A percentile compares a stretch with the other conserved stretches of the same genome.
These are phyloP conservation scores for Trichoderma virens DNA, from an alignment of 495 filamentous ascomycete species.

Conservation along the genomic window DNA sequence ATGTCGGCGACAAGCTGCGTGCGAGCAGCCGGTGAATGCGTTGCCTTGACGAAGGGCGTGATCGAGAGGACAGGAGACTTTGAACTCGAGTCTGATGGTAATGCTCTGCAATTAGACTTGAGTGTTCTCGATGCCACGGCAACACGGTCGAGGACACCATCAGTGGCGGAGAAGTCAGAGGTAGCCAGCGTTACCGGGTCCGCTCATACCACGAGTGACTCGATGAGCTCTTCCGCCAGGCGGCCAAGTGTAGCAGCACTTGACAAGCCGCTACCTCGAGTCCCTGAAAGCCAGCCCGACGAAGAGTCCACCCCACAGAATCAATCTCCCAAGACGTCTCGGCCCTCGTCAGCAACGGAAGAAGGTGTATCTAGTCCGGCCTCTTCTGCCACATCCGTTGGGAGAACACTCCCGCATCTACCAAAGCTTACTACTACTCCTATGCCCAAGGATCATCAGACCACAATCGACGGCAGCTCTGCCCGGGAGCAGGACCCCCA, in stretches of 20 bases:
- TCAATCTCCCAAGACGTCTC: slow-evolving; percentile 30
- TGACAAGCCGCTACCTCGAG: slow-evolving; percentile 38
- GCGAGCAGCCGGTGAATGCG: slow-evolving; percentile 81
- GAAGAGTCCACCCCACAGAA: slow-evolving; percentile 21
- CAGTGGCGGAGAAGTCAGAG: slow-evolving; percentile 16
- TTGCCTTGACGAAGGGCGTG: slow-evolving; percentile 73
- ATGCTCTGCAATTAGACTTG: slow-evolving; percentile 41
- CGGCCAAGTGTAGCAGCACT: slow-evolving; percentile 28
- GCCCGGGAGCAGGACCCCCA: slow-evolving; percentile 38
- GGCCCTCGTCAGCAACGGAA: slow-evolving; percentile 28
- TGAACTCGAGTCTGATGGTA: slow-evolving; percentile 50
- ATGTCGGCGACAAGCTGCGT: slow-evolving; percentile 84
- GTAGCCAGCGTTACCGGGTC: slow-evolving; percentile 19
- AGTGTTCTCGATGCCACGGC: slow-evolving; percentile 27
- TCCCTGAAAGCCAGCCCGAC: slow-evolving; percentile 25
- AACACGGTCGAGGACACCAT: slow-evolving; percentile 8
- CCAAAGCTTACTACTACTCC: slow-evolving; percentile 43
- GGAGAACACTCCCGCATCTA: slow-evolving; percentile 32
- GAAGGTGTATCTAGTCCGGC: slow-evolving; percentile 26
- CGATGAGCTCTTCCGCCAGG: slow-evolving; percentile 19
- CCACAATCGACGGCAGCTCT: slow-evolving; percentile 37
- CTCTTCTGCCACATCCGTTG: slow-evolving; percentile 34
- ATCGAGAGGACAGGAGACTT: slow-evolving; percentile 93
- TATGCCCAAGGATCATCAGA: slow-evolving; percentile 26
- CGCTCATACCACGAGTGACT: slow-evolving; percentile 30